Base-by-base conservation (phyloP, 2,329 filamentous ascomycete genomes). In the Rasamsonia emersonii region DNA sequence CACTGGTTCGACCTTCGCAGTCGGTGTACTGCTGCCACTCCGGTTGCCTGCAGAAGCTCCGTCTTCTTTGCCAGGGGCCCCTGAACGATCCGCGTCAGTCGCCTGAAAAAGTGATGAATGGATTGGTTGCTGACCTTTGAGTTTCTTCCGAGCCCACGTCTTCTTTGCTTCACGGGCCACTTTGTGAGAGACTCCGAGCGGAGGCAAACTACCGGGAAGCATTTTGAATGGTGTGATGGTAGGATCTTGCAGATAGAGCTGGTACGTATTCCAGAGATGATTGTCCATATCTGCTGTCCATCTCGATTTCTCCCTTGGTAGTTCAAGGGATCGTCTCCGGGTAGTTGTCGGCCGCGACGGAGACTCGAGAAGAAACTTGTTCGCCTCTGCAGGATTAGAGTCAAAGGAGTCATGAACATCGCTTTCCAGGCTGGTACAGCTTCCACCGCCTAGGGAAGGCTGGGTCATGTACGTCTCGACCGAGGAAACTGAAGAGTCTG, bases 211-310 rank as follows among this genome's bases (percentile, higher is more conserved):
- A 29, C 76, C 75, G 2, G 75, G 76, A 1, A 78, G 65, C 58
- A 74, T 76, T 48, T 79, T 79, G 64, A 79, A 79, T 0, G 76
- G 76, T 1, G 76, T 80, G 28, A 79, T 68, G 3, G 71, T 75
- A 13, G 76, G 76, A 50, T 79, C 75, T 39, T 76, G 72, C n/a
- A 79, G 59, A 49, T 78, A 79, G 32, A 68, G 64, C 58, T 77
- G 72, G 54, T 78, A 80, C 6, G 73, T 76, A 49, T 75, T 71
- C 75, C 76, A 79, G 18, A 80, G 56, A 47, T 80, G 76, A 35
- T 72, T 67, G 48, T 80, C 76, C 74, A 78, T 79, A 31, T 76
- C 73, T 25, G 68, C 58, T 4, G 70, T 77, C 69, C 75, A 80
- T 24, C 51, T 48, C 46, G 49, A 42, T 42, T 40, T 53, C 28